Percentiles rank a stretch among this genome's conserved stretches.
phyloP scores from a whole-genome alignment of 2,329 filamentous ascomycete genomes.

The Penicillium sp. region DNA sequence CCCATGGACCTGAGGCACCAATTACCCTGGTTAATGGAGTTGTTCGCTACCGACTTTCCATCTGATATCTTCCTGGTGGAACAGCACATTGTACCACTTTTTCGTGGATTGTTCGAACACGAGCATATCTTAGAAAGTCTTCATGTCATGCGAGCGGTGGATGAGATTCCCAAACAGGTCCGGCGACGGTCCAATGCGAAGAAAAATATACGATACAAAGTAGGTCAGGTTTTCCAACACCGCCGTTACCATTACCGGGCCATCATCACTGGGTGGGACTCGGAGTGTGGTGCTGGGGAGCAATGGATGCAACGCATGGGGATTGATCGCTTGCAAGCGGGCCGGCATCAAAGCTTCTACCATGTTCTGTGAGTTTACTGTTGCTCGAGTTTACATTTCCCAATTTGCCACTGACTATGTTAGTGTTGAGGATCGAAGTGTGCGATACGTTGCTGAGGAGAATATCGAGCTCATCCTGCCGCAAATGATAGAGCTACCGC shows the following conservation, averaged over 20 bases:
- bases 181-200: slow-evolving; percentile 36
- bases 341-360: slow-evolving; percentile 73
- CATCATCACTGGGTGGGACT: slow-evolving; percentile 85
- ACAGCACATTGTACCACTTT: slow-evolving; percentile 65
- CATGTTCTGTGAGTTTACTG: slow-evolving; percentile 72
- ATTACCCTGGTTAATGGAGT: slow-evolving; percentile 64
- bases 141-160: slow-evolving; percentile 56
- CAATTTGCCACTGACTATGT: slow-evolving; percentile 10
- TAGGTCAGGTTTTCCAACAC: slow-evolving; percentile 85
- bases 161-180: slow-evolving; percentile 56
- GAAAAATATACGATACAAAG: slow-evolving; percentile 60
- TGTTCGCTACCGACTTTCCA: slow-evolving; percentile 65
- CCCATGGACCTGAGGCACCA: slow-evolving; percentile 59
- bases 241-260: slow-evolving; percentile 76
- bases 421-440: slow-evolving; percentile 66
- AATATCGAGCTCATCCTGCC: slow-evolving; percentile 68
- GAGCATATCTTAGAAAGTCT: slow-evolving; percentile 55
- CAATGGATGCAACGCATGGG: slow-evolving; percentile 65
- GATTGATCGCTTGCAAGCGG: slow-evolving; percentile 61
- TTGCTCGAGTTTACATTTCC: not conserved
- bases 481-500: slow-evolving; percentile 53
- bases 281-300: slow-evolving; percentile 58
- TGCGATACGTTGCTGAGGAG: slow-evolving; percentile 76
- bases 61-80: slow-evolving; percentile 73
- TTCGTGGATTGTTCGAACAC: slow-evolving; percentile 53